Conservation (phyloP, 2,329 filamentous ascomycete species). For the Epichloe gansuensis region DNA sequence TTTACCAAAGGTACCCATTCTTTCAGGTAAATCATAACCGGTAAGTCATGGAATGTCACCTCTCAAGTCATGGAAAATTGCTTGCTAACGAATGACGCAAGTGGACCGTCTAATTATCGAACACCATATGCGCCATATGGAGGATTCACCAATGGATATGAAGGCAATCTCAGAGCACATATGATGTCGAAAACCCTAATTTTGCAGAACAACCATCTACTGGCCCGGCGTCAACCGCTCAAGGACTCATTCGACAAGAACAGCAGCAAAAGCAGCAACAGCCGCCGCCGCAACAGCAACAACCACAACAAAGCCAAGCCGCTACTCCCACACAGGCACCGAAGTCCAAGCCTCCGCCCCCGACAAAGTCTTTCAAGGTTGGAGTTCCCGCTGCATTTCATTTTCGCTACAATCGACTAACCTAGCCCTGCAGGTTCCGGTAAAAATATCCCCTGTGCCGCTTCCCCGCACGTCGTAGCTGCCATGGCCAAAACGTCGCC, state of each 20-base stretch:
- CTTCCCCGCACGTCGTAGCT: slow-evolving; percentile 32
- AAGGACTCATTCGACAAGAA: background rate
- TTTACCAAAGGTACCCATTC: slow-evolving; percentile 43
- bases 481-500: slow-evolving; percentile 17
- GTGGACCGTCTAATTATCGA: slow-evolving; percentile 43
- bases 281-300: background rate
- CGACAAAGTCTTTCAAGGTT: slow-evolving; percentile 22
- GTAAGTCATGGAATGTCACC: slow-evolving; percentile 19
- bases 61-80: background rate
- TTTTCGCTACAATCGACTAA: slow-evolving; percentile 17
- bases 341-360: slow-evolving; percentile 14
- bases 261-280: background rate
- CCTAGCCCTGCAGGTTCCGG: slow-evolving; percentile 19
- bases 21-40: slow-evolving; percentile 49
- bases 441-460: slow-evolving; percentile 32
- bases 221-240: background rate
- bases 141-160: slow-evolving; percentile 50
- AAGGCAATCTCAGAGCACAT: slow-evolving; percentile 37
- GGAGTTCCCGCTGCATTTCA: slow-evolving; percentile 15
- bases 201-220: slow-evolving; percentile 12
- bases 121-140: slow-evolving; percentile 46
- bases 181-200: slow-evolving; percentile 23
- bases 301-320: background rate
- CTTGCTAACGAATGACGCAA: slow-evolving; percentile 16
- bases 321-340: slow-evolving; percentile 6